A percentile compares a stretch with the other conserved stretches of the same genome.
Evolutionary conservation across 1,284 basidiomycete genomes (phyloP).

Genomic region (Sanghuangporus baumii): DNA sequence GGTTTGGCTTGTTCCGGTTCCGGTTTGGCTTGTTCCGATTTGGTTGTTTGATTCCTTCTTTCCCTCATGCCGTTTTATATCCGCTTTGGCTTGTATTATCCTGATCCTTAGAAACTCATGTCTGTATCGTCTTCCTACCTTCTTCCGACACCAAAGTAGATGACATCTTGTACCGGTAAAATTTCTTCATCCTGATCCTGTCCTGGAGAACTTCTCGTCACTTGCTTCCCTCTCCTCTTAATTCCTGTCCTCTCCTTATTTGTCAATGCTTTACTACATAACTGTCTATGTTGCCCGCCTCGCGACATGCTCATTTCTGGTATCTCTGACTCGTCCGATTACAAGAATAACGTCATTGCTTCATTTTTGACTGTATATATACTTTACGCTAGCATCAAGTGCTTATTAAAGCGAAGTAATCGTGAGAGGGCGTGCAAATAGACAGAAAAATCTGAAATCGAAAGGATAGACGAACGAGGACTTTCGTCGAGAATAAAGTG

Average conservation of each 20-base stretch:
- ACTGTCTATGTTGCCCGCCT: not conserved
- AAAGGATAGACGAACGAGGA: too few species aligned
- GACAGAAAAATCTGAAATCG: too few species aligned
- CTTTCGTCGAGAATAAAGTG: too few species aligned
- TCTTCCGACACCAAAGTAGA: not conserved
- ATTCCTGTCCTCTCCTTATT: not conserved
- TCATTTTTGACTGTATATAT: not conserved
- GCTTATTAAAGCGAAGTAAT: too few species aligned
- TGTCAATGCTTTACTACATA: not conserved
- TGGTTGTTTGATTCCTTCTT: not conserved
- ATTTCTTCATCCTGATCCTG: not conserved
- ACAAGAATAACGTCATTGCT: not conserved
- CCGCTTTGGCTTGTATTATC: not conserved
- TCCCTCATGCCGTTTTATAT: not conserved
- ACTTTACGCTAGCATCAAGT: not conserved
- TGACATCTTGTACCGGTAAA: not conserved
- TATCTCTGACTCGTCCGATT: not conserved
- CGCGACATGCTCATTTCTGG: not conserved
- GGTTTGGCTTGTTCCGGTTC: not conserved
- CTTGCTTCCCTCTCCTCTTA: not conserved
- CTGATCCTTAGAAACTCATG: not conserved
- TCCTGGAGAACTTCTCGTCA: not conserved
- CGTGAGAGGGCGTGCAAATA: too few species aligned
- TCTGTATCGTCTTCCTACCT: not conserved
- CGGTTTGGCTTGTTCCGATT: too few species aligned